Evolutionary conservation across 2,329 filamentous ascomycete species (phyloP).

Genomic region (Ascochyta lentis): DNA sequence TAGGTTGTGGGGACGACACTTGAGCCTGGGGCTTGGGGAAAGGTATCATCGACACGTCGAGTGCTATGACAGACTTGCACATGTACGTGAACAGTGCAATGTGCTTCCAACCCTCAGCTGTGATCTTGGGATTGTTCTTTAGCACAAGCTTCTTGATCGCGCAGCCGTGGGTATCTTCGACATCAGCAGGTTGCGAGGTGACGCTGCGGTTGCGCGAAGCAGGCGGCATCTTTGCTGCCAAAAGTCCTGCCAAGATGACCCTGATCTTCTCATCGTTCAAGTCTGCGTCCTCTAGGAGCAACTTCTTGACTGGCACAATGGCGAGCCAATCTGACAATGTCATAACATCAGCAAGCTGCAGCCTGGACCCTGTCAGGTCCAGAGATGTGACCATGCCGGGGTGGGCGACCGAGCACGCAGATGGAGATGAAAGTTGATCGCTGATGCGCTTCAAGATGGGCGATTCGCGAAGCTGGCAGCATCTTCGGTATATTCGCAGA

Average conservation of each 20-base stretch:
- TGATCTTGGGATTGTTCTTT: conserved; percentile 87
- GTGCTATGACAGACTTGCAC: conserved; percentile 81
- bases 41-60: conserved; percentile 84
- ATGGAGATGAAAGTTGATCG: conserved; percentile 78
- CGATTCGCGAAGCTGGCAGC: conserved; percentile 91
- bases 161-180: conserved; percentile 54
- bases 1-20: conserved; percentile 22
- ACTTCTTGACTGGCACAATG: conserved; percentile 85
- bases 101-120: conserved; percentile 87
- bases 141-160: conserved; percentile 86
- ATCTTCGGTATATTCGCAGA: conserved; percentile 88
- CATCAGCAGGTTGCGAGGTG: conserved; percentile 12
- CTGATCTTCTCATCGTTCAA: conserved; percentile 86
- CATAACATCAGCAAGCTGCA: conserved; percentile 82
- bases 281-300: conserved; percentile 86
- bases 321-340: conserved; percentile 94
- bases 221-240: conserved; percentile 76
- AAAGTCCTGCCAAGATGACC: conserved; percentile 82
- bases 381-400: conserved; percentile 82
- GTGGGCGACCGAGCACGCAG: conserved; percentile 67
- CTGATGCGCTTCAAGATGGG: conserved; percentile 91
- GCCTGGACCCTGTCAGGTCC: conserved; percentile 82
- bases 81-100: conserved; percentile 89
- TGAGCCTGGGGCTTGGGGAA: conserved; percentile 57
- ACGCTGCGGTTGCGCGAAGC: conserved; percentile 53